phyloP scores from a whole-genome alignment of 1,284 basidiomycete species.

The Puccinia novopanici region DNA sequence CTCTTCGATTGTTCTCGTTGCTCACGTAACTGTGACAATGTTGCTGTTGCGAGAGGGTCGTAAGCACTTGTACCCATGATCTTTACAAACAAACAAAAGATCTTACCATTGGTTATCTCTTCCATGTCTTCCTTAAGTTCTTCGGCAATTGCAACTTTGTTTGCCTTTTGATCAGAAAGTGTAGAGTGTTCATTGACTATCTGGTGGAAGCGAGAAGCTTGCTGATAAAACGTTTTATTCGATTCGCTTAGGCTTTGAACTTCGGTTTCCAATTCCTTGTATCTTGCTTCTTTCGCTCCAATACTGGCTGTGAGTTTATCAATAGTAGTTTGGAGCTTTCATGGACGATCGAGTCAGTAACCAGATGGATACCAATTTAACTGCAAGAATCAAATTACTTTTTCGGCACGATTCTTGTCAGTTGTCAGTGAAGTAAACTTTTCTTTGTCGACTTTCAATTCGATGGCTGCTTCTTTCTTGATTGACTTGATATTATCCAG shows the following conservation, averaged over 20 bases:
- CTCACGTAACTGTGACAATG: constrained; percentile 27
- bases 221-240: constrained; percentile 80
- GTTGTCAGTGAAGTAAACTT: constrained; percentile 75
- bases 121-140: constrained; percentile 66
- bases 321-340: constrained; percentile 67
- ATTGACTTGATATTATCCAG: constrained; percentile 86
- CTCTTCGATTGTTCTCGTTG: constrained; percentile 33
- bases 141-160: constrained; percentile 67
- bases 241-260: constrained; percentile 71
- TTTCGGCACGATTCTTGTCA: constrained; percentile 84
- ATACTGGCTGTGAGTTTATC: constrained; percentile 69
- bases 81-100: not conserved
- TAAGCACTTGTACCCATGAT: not conserved
- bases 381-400: constrained; percentile 56
- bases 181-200: constrained; percentile 74
- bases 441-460: constrained; percentile 91
- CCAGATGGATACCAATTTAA: not conserved
- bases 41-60: constrained; percentile 30
- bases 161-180: constrained; percentile 70
- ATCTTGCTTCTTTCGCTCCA: constrained; percentile 72
- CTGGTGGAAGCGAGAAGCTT: constrained; percentile 79
- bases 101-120: constrained; percentile 69
- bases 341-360: constrained; percentile 46
- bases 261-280: constrained; percentile 70
- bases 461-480: constrained; percentile 83